Percentiles rank a stretch among this genome's conserved stretches.
Conservation (phyloP, 2,329 filamentous ascomycete genomes). For the Alternaria sp. region DNA sequence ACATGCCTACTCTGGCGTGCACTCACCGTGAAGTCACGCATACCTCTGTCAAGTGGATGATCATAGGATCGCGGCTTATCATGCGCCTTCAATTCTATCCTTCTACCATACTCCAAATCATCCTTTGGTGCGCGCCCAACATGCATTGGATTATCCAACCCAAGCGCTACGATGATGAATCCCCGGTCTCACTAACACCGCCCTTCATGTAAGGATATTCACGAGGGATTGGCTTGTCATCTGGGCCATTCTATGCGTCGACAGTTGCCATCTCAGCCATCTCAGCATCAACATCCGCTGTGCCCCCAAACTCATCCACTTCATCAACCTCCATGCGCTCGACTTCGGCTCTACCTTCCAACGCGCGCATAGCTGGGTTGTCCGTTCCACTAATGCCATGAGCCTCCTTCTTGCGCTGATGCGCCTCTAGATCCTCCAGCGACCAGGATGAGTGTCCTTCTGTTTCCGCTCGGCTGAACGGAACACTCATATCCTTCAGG, state of each 20-base stretch:
- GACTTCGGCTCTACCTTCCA: slow-evolving; percentile 39
- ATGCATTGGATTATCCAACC: background rate
- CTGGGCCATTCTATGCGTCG: slow-evolving; percentile 2
- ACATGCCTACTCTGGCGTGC: background rate
- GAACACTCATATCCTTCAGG: slow-evolving; percentile 87
- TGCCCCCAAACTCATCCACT: slow-evolving; percentile 44
- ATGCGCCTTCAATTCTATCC: background rate
- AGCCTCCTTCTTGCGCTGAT: slow-evolving; percentile 77
- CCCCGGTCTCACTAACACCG: background rate
- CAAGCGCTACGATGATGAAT: background rate
- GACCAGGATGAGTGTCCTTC: slow-evolving; percentile 96
- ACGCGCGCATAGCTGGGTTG: slow-evolving; percentile 48
- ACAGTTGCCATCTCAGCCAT: slow-evolving; percentile 41
- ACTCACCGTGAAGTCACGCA: no score
- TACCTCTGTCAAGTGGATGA: background rate
- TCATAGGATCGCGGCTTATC: background rate
- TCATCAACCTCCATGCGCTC: slow-evolving; percentile 24
- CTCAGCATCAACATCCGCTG: slow-evolving; percentile 42
- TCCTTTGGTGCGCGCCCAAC: background rate
- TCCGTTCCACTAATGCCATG: slow-evolving; percentile 70
- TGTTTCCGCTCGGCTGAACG: slow-evolving; percentile 80
- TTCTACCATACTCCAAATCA: background rate
- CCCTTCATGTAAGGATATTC: background rate
- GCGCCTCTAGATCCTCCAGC: slow-evolving; percentile 74
- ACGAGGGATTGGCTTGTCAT: background rate